Percentiles rank a stretch among this genome's conserved stretches.
These are phyloP conservation scores for Phytophthora syringae DNA, from an alignment of 352 stramenopile genomes.

Conservation along the genomic window DNA sequence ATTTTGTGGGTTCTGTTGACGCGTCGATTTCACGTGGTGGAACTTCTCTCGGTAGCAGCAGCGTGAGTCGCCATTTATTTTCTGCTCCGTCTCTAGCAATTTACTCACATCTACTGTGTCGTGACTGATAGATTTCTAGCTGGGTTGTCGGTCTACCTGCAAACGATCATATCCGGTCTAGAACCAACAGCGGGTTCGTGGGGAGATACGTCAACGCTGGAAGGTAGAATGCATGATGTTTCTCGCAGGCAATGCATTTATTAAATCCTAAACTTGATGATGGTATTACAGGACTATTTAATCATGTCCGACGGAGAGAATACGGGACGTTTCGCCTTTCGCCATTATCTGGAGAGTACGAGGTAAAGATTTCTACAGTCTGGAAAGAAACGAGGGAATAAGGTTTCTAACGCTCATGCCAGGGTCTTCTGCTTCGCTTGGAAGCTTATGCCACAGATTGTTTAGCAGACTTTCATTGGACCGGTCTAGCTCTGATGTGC, in stretches of 20 bases:
- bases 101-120: not conserved
- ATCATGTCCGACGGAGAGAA: slow-evolving; percentile 85
- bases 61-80: slow-evolving; percentile 27
- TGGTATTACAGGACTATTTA: slow-evolving; percentile 33
- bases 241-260: not conserved
- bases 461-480: slow-evolving; percentile 36
- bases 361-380: slow-evolving; percentile 28
- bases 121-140: slow-evolving; percentile 36
- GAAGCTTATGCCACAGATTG: slow-evolving; percentile 37
- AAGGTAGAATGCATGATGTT: slow-evolving; percentile 38
- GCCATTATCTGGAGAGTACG: slow-evolving; percentile 48
- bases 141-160: slow-evolving; percentile 42
- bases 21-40: slow-evolving; percentile 19
- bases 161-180: slow-evolving; percentile 38
- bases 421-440: slow-evolving; percentile 35
- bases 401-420: slow-evolving; percentile 3
- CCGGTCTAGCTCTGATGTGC: slow-evolving; percentile 20
- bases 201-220: slow-evolving; percentile 86
- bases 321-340: slow-evolving; percentile 94
- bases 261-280: not conserved
- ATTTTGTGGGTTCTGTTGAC: slow-evolving; percentile 61
- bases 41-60: slow-evolving; percentile 26
- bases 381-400: not conserved
- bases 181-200: slow-evolving; percentile 76
- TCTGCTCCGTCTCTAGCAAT: not conserved